Evolutionary conservation across 164 flowering plant species (phyloP).

Genomic region (Umbellularia californica): DNA sequence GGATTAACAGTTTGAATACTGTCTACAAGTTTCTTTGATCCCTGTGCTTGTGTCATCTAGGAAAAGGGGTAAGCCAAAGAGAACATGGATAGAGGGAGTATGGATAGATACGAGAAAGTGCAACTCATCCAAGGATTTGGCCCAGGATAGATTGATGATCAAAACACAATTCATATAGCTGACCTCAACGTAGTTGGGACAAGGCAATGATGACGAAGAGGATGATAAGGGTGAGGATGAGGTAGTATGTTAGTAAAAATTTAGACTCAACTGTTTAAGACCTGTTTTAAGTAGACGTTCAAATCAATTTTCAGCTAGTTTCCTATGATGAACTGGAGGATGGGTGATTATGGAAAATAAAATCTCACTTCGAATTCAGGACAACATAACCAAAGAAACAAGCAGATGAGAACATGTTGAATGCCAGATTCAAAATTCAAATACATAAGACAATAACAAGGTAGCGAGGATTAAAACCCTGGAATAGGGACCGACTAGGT

Average conservation of each 20-base stretch:
- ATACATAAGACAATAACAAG: neutral
- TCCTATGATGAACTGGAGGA: neutral
- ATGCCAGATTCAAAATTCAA: neutral
- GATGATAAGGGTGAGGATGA: neutral
- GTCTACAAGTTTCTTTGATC: too few species aligned
- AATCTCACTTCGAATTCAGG: neutral
- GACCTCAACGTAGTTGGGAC: too few species aligned
- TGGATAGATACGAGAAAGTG: too few species aligned
- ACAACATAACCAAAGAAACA: neutral
- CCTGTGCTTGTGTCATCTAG: too few species aligned
- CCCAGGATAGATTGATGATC: too few species aligned
- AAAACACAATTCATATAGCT: too few species aligned
- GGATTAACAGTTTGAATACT: too few species aligned
- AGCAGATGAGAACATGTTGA: neutral
- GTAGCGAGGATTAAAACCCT: neutral
- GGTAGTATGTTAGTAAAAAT: neutral
- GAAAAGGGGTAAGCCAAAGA: too few species aligned
- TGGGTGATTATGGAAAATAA: neutral
- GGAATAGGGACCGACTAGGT: too few species aligned
- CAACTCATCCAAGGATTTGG: too few species aligned
- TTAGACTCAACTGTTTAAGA: neutral
- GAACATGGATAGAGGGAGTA: too few species aligned
- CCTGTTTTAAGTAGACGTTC: neutral
- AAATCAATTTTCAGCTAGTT: neutral
- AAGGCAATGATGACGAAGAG: neutral